These are phyloP conservation scores for Tremella mesenterica DNA, from an alignment of 768 basidiomycete genomes.

Conservation along the genomic window DNA sequence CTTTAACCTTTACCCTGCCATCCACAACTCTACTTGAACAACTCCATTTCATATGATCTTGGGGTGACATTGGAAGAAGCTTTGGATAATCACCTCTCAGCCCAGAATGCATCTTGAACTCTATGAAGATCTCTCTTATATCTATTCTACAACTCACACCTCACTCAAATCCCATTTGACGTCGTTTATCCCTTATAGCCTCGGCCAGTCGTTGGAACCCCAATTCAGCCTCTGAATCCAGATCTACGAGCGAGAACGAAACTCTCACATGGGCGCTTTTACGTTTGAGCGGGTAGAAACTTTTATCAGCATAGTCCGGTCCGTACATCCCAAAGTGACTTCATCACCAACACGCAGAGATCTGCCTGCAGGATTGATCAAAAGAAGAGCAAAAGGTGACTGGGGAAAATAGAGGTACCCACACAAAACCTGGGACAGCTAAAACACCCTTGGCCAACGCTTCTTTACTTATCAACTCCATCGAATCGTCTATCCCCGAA, in stretches of 20 bases:
- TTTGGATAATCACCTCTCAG: no score
- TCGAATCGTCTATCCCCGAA: conserved; percentile 58
- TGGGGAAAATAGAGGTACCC: conserved; percentile 7
- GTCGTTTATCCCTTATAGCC: conserved; percentile 44
- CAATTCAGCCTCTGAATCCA: conserved; percentile 58
- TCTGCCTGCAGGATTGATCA: no score
- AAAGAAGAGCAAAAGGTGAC: no score
- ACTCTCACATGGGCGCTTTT: conserved; percentile 70
- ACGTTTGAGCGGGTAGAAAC: conserved; percentile 65
- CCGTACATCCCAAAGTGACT: no score
- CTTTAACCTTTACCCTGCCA: no score
- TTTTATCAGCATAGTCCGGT: conserved; percentile 40
- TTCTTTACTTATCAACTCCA: conserved; percentile 60
- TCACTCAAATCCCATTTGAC: conserved; percentile 16
- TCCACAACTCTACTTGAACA: no score
- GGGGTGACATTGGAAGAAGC: no score
- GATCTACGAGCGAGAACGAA: conserved; percentile 56
- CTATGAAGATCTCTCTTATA: no score
- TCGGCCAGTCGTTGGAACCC: conserved; percentile 57
- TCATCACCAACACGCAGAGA: no score
- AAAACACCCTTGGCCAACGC: conserved; percentile 75
- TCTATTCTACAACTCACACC: no score
- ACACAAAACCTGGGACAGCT: conserved; percentile 64
- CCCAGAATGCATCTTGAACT: no score
- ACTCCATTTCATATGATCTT: no score